These are phyloP conservation scores for Metschnikowia aberdeeniae DNA, from an alignment of 805 yeast species.

Conservation along the genomic window DNA sequence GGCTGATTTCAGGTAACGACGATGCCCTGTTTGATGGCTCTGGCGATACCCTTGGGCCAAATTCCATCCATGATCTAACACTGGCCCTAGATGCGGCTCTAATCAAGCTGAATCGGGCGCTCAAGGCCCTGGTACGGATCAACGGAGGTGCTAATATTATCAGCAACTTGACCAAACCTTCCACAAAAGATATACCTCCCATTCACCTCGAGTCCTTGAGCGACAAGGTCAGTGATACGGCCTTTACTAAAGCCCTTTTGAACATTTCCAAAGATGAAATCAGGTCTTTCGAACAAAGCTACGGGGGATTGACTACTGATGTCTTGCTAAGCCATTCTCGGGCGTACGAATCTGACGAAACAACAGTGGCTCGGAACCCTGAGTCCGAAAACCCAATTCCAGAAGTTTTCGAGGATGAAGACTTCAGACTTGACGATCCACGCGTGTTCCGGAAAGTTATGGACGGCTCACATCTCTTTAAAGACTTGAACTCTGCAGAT, in stretches of 20 bases:
- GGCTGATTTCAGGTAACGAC: conserved; percentile 14
- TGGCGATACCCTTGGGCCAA: conserved; percentile 61
- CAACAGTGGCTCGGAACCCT: conserved; percentile 4
- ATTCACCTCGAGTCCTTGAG: conserved; percentile 48
- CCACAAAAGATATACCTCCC: conserved; percentile 80
- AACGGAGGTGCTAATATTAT: conserved; percentile 44
- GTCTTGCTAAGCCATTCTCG: conserved; percentile 27
- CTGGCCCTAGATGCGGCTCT: conserved; percentile 53
- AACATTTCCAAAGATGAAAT: conserved; percentile 24
- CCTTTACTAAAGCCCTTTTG: conserved; percentile 20
- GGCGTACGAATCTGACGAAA: conserved; percentile 15
- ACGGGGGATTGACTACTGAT: conserved; percentile 36
- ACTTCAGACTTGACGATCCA: conserved; percentile 85
- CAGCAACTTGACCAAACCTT: conserved; percentile 56
- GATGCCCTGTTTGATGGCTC: conserved; percentile 19
- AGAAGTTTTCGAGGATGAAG: conserved; percentile 55
- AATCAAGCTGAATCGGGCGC: conserved; percentile 29
- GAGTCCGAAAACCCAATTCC: conserved; percentile 46
- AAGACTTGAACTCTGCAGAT: conserved; percentile 19
- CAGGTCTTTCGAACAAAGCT: conserved; percentile 34
- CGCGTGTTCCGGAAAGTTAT: conserved; percentile 73
- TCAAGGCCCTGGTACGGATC: conserved; percentile 31
- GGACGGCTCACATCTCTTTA: conserved; percentile 48
- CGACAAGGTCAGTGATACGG: conserved; percentile 21
- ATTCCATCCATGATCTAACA: conserved; percentile 74